These are phyloP conservation scores for Lodderomyces jiufengensis DNA, from an alignment of 1,139 yeast species.

Conservation along the genomic window DNA sequence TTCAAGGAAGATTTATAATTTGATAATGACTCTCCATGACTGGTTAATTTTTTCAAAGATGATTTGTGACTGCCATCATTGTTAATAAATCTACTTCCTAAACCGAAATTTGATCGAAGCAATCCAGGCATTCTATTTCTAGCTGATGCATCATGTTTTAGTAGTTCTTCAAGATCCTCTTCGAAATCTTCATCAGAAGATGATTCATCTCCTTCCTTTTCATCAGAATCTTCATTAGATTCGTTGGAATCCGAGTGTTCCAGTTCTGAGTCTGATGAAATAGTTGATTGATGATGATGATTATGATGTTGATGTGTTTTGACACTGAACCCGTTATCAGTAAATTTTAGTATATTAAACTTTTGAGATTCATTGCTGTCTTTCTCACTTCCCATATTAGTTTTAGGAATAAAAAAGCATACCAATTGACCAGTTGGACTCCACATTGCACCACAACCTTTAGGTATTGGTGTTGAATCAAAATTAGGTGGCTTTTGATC, in stretches of 20 bases:
- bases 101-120: slow-evolving; percentile 38
- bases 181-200: slow-evolving; percentile 48
- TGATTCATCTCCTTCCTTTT: slow-evolving; percentile 12
- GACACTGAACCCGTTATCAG: slow-evolving; percentile 37
- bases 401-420: slow-evolving; percentile 73
- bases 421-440: slow-evolving; percentile 72
- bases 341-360: slow-evolving; percentile 35
- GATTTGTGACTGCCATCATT: slow-evolving; percentile 19
- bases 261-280: slow-evolving; percentile 13
- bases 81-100: slow-evolving; percentile 30
- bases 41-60: slow-evolving; percentile 22
- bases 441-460: slow-evolving; percentile 93
- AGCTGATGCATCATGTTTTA: slow-evolving; percentile 43
- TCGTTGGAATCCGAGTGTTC: slow-evolving; percentile 5
- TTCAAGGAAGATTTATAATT: slow-evolving; percentile 27
- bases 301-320: slow-evolving; percentile 16
- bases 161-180: slow-evolving; percentile 49
- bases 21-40: slow-evolving; percentile 28
- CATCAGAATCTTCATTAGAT: slow-evolving; percentile 13
- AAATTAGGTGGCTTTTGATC: slow-evolving; percentile 20
- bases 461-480: slow-evolving; percentile 87
- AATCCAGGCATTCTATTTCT: slow-evolving; percentile 45
- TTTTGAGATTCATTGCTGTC: slow-evolving; percentile 22
- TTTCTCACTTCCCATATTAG: slow-evolving; percentile 14
- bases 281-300: slow-evolving; percentile 14